Evolutionary conservation across 2,329 filamentous ascomycete species (phyloP), one percentile per base, ranked within the genome.

Genomic region (Dactylellina leptospora): DNA sequence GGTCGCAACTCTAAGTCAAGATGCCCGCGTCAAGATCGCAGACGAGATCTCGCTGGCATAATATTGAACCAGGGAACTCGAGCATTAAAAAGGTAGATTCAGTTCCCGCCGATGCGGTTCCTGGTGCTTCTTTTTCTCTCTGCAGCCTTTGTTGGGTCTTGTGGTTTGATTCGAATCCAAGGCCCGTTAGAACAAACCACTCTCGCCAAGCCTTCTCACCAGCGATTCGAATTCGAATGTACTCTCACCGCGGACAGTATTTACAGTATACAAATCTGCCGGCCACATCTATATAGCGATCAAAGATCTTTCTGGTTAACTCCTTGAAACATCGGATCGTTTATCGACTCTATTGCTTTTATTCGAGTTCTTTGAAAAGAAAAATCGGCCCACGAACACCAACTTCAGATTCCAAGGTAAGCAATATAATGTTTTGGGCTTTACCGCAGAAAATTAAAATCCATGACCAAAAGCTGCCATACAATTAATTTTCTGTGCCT

Each of bases 31-130:
- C 8, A 48, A 38, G 45, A 54, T 27, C 20, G 13, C 16, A 20
- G 58, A 28, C 23, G 18, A 47, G 47, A 66, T 66, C 42, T 40
- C 58, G 61, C n/a, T 51, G 18, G 20, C 40, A 28, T 3, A 25
- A 13, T 30, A 38, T 16, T 38, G 16, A 22, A 20, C 61, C 16
- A 38, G 40, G 47, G 53, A 27, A 22, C 33, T 18, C 40, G 44
- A 33, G 47, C 58, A 44, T 63, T 63, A 62, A 62, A 60, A 63
- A 44, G 58, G 45, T 54, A 25, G 50, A 48, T 71, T 42, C 44
- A 63, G 55, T 62, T 69, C 51, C 66, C 66, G 56, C 66, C 51
- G 51, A 51, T 58, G 28, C 48, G 66, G 66, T 58, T 71, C 50
- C 33, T 28, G 58, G 66, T 62, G 54, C 55, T 40, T 23, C n/a